phyloP scores from a whole-genome alignment of 148 eudicot species.

The Cornus florida region DNA sequence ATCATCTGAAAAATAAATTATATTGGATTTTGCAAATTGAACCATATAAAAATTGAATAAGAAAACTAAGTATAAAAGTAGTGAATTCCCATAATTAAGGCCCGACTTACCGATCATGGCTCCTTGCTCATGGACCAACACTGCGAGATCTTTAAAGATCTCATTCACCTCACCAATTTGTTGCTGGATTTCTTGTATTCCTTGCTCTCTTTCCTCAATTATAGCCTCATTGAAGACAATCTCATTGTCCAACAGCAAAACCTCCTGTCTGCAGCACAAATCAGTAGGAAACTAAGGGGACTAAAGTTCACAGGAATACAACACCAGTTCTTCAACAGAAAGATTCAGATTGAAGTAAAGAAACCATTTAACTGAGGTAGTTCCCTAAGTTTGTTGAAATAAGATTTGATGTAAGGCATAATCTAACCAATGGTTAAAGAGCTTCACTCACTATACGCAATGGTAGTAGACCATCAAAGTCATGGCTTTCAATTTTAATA shows the following conservation, averaged over 20 bases:
- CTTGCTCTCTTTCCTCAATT: slow-evolving; percentile 31
- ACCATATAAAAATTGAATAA: too few relatives aligned
- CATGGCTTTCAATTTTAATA: neutral
- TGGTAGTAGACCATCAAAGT: neutral
- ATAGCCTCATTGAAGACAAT: slow-evolving; percentile 25
- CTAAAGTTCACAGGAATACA: neutral
- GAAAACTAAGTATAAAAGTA: neutral
- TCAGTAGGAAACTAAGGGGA: slow-evolving; percentile 3
- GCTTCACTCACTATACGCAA: neutral
- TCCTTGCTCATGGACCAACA: slow-evolving; percentile 33
- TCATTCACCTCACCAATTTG: slow-evolving; percentile 36
- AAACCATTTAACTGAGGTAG: neutral
- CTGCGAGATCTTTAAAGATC: slow-evolving; percentile 32
- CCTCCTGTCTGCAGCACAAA: slow-evolving; percentile 22
- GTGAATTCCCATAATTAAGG: neutral
- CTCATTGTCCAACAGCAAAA: slow-evolving; percentile 28
- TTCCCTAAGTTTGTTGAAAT: neutral
- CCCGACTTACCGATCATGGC: slow-evolving; percentile 18
- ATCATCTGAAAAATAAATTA: slow-evolving; percentile 50
- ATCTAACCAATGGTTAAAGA: neutral
- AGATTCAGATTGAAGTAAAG: neutral
- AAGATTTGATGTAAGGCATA: neutral
- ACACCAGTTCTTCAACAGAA: too few relatives aligned
- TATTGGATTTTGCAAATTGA: neutral
- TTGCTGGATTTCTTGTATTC: slow-evolving; percentile 30